phyloP scores from a whole-genome alignment of 257 asterid species.

The Nyctanthes arbortristis region DNA sequence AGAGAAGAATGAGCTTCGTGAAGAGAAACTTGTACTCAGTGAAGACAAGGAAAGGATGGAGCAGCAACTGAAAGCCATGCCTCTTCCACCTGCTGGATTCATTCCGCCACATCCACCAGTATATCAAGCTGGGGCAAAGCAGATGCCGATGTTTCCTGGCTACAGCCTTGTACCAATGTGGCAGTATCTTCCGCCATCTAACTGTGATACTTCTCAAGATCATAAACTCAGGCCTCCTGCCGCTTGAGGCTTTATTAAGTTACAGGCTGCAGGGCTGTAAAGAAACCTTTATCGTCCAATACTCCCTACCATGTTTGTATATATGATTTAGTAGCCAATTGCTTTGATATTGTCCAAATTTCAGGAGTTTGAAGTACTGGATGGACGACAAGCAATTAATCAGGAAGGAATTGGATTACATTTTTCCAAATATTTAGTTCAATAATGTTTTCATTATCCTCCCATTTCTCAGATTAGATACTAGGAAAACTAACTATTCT shows the following conservation, averaged over 20 bases:
- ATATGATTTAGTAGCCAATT: slow-evolving; percentile 14
- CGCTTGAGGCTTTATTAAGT: slow-evolving; percentile 33
- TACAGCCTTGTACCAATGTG: slow-evolving; percentile 53
- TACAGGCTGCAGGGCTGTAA: not conserved
- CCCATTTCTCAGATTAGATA: accelerated
- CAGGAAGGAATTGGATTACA: slow-evolving; percentile 3
- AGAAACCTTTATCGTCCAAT: slow-evolving; percentile 4
- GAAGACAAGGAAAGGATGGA: slow-evolving; percentile 48
- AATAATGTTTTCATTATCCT: not conserved
- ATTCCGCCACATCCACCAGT: slow-evolving; percentile 44
- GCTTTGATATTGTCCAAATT: not conserved
- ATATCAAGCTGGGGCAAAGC: slow-evolving; percentile 37
- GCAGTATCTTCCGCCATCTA: slow-evolving; percentile 49
- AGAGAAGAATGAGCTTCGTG: slow-evolving; percentile 59
- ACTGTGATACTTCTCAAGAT: slow-evolving; percentile 53
- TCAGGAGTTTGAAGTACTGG: slow-evolving; percentile 5
- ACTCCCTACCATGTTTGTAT: slow-evolving; percentile 13
- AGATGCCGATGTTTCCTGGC: slow-evolving; percentile 50
- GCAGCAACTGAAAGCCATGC: slow-evolving; percentile 42
- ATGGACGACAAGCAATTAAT: not conserved
- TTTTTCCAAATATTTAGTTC: not conserved
- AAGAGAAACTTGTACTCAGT: slow-evolving; percentile 50
- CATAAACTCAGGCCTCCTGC: slow-evolving; percentile 58
- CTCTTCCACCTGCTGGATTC: slow-evolving; percentile 38
- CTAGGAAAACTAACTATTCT: too few relatives aligned